Percentiles rank a stretch among this genome's conserved stretches.
Evolutionary conservation across 371 early-diverging fungal genomes (phyloP).

Genomic region (Lichtheimia corymbifera): DNA sequence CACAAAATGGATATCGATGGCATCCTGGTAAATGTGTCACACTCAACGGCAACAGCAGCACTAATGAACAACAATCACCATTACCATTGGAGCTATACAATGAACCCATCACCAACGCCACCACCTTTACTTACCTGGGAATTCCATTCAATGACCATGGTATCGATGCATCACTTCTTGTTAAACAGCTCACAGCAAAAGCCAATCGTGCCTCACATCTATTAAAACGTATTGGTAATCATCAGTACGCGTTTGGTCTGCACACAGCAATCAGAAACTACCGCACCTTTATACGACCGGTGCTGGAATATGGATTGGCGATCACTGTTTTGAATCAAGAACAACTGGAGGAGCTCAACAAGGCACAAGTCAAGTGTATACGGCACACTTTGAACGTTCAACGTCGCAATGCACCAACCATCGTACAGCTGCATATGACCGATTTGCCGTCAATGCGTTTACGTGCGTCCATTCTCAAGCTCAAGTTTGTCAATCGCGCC

Average conservation of each 20-base stretch:
- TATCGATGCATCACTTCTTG: not conserved
- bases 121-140: conserved; percentile 13
- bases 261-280: not conserved
- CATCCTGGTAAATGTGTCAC: conserved; percentile 18
- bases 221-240: conserved; percentile 1
- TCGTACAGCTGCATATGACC: not conserved
- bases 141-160: conserved; percentile 8
- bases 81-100: not conserved
- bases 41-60: not conserved
- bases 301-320: conserved; percentile 14
- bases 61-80: not conserved
- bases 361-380: not conserved
- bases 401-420: not conserved
- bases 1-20: conserved; percentile 16
- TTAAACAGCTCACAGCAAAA: not conserved
- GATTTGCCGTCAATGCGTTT: not conserved
- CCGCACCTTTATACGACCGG: conserved; percentile 12
- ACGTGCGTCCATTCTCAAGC: conserved; percentile 3
- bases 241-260: not conserved
- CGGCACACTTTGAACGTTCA: not conserved
- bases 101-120: not conserved
- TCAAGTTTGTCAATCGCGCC: not conserved
- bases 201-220: not conserved
- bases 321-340: too few species aligned
- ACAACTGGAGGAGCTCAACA: too few species aligned